Base-by-base conservation (phyloP, 129 eudicot genomes). In the Mikania micrantha region DNA sequence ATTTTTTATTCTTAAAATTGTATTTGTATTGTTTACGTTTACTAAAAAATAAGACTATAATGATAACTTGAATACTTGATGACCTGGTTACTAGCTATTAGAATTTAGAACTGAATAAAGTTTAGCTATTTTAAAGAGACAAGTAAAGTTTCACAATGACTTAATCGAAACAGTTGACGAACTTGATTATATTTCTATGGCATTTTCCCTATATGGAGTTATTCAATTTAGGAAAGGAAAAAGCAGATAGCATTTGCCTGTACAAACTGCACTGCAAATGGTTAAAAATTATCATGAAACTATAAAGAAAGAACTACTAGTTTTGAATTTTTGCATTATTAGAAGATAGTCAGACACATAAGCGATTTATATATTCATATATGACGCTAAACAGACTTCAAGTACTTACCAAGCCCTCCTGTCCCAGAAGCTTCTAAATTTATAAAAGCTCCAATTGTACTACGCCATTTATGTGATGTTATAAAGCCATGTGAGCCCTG, bases 401-500 rank as follows among this genome's bases (percentile, higher is more conserved):
- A 62, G 48, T 49, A 68, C 82, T 38, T 81, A 90, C 99, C 99
- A 67, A 82, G 82, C 70, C 99, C 99, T 79, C 99, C 94, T 22
- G 76, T 73, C 40, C 99, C 99, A 81, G 95, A 84, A 24, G 99
- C 99, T 77, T 94, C 99, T 58, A 94, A 61, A 66, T 94, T 83
- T 80, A 94, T 73, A 76, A 94, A 90, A 62, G 99, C 99, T 73
- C 97, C 99, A 60, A 94, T 66, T 16, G 97, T 89, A 54, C 87
- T 80, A 41, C 90, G 86, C 99, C 99, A 94, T 76, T 44, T 94
- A 76, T 94, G 88, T 20, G 95, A 79, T 69, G 96, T 94, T 78
- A 90, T 85, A 77, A 94, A 90, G 67, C 99, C 99, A 85, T 94
- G 99, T 64, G 99, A 94, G 66, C 99, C 99, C 99, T 94, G 85